Percentiles rank a stretch among this genome's conserved stretches.
phyloP scores from a whole-genome alignment of 495 filamentous ascomycete genomes.

The Bombardia bombarda region DNA sequence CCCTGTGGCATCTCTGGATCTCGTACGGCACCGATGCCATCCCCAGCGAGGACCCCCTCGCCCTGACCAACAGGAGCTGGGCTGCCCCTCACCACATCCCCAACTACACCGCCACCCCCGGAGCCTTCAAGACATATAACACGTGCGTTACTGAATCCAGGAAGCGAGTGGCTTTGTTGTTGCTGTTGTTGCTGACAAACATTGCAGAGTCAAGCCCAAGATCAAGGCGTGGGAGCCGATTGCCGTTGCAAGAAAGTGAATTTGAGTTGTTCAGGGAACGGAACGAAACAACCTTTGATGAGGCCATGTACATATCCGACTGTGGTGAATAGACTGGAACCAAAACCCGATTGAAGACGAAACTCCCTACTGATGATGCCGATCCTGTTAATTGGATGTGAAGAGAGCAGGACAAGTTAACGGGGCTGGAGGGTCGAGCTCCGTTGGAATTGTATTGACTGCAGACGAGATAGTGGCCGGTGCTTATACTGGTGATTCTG shows the following conservation, averaged over 20 bases:
- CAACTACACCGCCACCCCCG: conserved; percentile 64
- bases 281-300: too few relatives aligned
- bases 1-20: conserved; percentile 98
- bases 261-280: background rate
- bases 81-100: conserved; percentile 61
- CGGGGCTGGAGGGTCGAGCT: too few relatives aligned
- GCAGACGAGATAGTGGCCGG: too few relatives aligned
- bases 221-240: conserved; percentile 31
- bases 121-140: conserved; percentile 84
- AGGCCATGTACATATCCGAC: conserved; percentile 3
- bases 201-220: conserved; percentile 30
- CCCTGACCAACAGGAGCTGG: conserved; percentile 65
- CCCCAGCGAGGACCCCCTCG: conserved; percentile 63
- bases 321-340: conserved; percentile 1
- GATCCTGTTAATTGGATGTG: too few relatives aligned
- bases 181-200: background rate
- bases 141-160: conserved; percentile 63
- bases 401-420: too few relatives aligned
- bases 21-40: conserved; percentile 87
- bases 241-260: conserved; percentile 21
- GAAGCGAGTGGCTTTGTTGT: background rate
- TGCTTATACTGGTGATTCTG: too few relatives aligned
- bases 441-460: too few relatives aligned
- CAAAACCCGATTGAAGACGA: too few relatives aligned
- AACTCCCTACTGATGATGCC: too few relatives aligned